Percentiles rank a stretch among this genome's conserved stretches.
Evolutionary conservation across 163 green algal species (phyloP).

Genomic region (Coccomyxa subellipsoidea): DNA sequence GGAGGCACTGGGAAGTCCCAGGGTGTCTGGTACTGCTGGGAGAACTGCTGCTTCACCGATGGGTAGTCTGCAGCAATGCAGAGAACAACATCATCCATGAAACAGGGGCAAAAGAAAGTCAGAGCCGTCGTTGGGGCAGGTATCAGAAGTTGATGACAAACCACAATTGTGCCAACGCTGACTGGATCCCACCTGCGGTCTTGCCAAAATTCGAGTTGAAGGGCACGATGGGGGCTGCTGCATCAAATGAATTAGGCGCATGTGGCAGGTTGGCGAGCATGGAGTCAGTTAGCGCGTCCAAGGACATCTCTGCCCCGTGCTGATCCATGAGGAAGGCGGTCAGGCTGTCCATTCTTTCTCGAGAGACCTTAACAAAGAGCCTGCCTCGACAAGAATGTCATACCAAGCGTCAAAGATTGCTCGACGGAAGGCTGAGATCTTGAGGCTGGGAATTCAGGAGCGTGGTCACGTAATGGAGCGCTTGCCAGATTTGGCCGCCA

Average conservation of each 20-base stretch:
- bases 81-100: no score
- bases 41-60: not conserved
- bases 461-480: not conserved
- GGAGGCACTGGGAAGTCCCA: not conserved
- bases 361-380: not conserved
- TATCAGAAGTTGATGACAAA: not conserved
- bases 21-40: not conserved
- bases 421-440: not conserved
- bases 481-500: not conserved
- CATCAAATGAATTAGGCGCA: not conserved
- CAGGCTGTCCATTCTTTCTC: not conserved
- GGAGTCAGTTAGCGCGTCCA: not conserved
- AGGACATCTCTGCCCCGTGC: not conserved
- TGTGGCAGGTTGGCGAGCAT: constrained; percentile 1
- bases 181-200: not conserved
- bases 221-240: not conserved
- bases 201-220: not conserved
- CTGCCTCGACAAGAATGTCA: not conserved
- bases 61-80: not conserved
- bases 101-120: no score
- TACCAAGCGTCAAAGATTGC: not conserved
- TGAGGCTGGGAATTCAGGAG: no score
- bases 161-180: not conserved
- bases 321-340: not conserved
- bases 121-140: not conserved